These are phyloP conservation scores for Lachancea sp. DNA, from an alignment of 805 yeast species.

Conservation along the genomic window DNA sequence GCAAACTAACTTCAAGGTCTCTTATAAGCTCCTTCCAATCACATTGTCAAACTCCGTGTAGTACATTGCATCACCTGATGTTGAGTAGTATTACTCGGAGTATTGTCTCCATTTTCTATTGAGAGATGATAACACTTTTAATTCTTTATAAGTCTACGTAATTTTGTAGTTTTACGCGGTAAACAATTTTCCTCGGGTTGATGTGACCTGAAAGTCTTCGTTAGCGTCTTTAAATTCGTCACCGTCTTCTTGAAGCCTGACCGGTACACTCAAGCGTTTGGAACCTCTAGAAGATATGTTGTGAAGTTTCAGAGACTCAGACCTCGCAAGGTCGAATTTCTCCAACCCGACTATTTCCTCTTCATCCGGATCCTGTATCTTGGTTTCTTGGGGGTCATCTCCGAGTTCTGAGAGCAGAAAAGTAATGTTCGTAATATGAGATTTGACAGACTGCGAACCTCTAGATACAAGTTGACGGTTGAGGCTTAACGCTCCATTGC, in stretches of 20 bases:
- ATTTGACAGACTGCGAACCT: slow-evolving; percentile 33
- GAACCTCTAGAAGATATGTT: slow-evolving; percentile 16
- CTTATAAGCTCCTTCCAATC: too few relatives aligned
- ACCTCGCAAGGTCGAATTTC: slow-evolving; percentile 27
- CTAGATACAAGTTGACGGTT: slow-evolving; percentile 10
- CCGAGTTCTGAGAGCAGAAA: slow-evolving; percentile 30
- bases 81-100: too few relatives aligned
- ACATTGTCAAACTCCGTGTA: too few relatives aligned
- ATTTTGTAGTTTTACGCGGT: too few relatives aligned
- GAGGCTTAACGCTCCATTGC: slow-evolving; percentile 5
- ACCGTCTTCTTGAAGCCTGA: slow-evolving; percentile 10
- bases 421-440: slow-evolving; percentile 33
- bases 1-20: too few relatives aligned
- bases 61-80: too few relatives aligned
- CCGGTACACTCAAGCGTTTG: slow-evolving; percentile 9
- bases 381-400: slow-evolving; percentile 18
- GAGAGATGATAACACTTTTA: too few relatives aligned
- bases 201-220: slow-evolving; percentile 21
- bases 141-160: too few relatives aligned
- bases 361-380: slow-evolving; percentile 31
- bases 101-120: too few relatives aligned
- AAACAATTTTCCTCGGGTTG: slow-evolving; percentile 30
- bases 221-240: slow-evolving; percentile 30
- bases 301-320: slow-evolving; percentile 20
- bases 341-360: slow-evolving; percentile 31